Evolutionary conservation across 148 eudicot species (phyloP).

Genomic region (Talinum fruticosum): DNA sequence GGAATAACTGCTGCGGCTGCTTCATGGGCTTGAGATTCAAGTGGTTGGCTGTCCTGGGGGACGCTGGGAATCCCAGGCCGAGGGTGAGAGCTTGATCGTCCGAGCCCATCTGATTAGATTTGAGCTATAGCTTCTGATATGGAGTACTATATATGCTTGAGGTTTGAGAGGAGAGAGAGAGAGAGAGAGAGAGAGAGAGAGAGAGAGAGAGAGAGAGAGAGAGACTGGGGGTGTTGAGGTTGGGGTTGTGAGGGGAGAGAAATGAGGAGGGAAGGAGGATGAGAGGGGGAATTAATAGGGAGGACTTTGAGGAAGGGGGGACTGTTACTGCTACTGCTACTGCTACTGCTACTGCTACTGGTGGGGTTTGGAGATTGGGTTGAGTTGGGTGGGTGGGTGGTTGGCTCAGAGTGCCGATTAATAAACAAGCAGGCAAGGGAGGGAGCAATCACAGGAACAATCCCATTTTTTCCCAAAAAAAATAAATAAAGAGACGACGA

Average conservation of each 20-base stretch:
- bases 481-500: background rate
- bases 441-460: background rate
- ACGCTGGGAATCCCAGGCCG: constrained; percentile 37
- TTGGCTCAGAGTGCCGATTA: no score
- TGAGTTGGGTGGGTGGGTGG: constrained; percentile 15
- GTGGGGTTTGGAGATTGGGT: constrained; percentile 2
- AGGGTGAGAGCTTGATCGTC: constrained; percentile 46
- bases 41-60: constrained; percentile 9
- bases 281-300: constrained; percentile 18
- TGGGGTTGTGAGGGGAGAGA: background rate
- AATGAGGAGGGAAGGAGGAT: constrained; percentile 2
- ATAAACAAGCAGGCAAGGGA: background rate
- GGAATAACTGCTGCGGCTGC: background rate
- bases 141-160: background rate
- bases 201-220: background rate
- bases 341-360: no score
- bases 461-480: no score
- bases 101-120: constrained; percentile 25
- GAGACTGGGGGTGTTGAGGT: background rate
- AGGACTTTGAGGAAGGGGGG: background rate
- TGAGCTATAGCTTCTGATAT: no score
- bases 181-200: background rate
- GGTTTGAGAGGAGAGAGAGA: background rate
- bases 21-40: background rate
- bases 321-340: no score